Percentiles rank a stretch among this genome's conserved stretches.
Conservation (phyloP, 2,329 filamentous ascomycete species). For the Penicillium sp. region DNA sequence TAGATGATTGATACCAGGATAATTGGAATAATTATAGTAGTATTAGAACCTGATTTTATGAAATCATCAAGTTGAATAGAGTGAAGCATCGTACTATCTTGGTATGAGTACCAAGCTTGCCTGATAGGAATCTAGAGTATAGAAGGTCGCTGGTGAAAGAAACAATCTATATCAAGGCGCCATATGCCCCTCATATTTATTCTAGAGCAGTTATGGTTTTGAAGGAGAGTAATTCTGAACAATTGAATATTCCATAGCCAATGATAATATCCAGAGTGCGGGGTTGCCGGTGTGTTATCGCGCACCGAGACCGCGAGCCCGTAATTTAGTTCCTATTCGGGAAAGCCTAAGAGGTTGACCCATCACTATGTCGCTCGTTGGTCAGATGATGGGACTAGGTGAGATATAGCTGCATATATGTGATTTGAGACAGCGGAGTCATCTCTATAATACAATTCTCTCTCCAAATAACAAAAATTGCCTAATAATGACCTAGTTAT, state of each 20-base stretch:
- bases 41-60: neutral
- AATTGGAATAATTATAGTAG: neutral
- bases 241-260: neutral
- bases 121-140: neutral
- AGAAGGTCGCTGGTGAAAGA: neutral
- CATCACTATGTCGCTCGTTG: neutral
- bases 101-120: neutral
- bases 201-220: neutral
- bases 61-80: neutral
- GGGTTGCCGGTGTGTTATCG: neutral
- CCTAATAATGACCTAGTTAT: too few relatives aligned
- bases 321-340: neutral
- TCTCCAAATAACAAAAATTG: neutral
- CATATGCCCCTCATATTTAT: neutral
- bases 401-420: neutral
- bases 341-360: neutral
- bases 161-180: neutral
- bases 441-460: neutral
- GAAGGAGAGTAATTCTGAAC: neutral
- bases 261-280: neutral
- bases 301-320: slow-evolving; percentile 1
- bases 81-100: neutral
- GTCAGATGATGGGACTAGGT: neutral
- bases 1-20: neutral
- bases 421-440: neutral